phyloP scores from a whole-genome alignment of 805 yeast genomes.

The Saccharomycopsis sp. region DNA sequence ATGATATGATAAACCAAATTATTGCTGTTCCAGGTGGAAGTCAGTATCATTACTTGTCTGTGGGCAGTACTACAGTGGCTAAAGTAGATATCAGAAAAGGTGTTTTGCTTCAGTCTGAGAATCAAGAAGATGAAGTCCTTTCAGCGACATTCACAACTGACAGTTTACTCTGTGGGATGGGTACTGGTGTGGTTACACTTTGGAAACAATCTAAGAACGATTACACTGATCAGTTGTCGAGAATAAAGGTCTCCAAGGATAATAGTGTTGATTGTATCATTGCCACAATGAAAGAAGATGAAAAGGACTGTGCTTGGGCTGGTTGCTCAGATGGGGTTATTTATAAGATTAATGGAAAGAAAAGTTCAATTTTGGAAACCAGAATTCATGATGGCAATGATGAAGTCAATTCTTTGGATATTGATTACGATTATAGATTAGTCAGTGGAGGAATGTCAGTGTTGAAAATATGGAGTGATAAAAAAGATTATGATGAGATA shows the following conservation, averaged over 20 bases:
- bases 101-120: slow-evolving; percentile 60
- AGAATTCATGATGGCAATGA: slow-evolving; percentile 63
- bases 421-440: slow-evolving; percentile 74
- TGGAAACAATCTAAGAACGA: slow-evolving; percentile 75
- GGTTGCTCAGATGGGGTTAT: slow-evolving; percentile 75
- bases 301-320: slow-evolving; percentile 53
- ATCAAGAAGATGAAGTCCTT: slow-evolving; percentile 90
- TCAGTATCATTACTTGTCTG: slow-evolving; percentile 68
- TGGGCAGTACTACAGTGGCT: slow-evolving; percentile 77
- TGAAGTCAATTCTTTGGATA: slow-evolving; percentile 69
- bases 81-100: slow-evolving; percentile 76
- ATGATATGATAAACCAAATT: slow-evolving; percentile 73
- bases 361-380: slow-evolving; percentile 56
- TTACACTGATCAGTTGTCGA: slow-evolving; percentile 67
- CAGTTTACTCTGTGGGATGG: slow-evolving; percentile 74
- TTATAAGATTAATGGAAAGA: slow-evolving; percentile 56
- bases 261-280: slow-evolving; percentile 67
- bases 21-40: slow-evolving; percentile 57
- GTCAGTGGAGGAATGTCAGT: slow-evolving; percentile 80
- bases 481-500: slow-evolving; percentile 26
- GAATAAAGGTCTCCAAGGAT: slow-evolving; percentile 61
- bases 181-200: slow-evolving; percentile 80
- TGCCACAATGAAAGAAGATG: slow-evolving; percentile 35
- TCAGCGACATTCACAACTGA: slow-evolving; percentile 64
- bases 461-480: slow-evolving; percentile 65